phyloP scores from a whole-genome alignment of 2,329 filamentous ascomycete genomes.

The Aspergillus novoparasiticus region DNA sequence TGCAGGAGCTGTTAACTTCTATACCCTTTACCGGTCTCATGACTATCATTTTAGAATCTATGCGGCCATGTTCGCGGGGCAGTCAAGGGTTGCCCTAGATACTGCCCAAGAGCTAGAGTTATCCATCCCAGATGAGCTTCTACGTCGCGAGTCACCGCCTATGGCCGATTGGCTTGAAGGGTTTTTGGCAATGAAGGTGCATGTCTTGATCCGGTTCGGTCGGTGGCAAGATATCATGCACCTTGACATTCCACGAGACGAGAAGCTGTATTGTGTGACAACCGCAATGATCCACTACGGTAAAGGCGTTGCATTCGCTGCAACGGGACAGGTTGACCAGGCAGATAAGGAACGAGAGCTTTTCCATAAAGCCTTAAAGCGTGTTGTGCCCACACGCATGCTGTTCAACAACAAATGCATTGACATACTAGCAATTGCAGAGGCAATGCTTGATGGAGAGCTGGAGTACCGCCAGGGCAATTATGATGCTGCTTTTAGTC shows the following conservation, averaged over 20 bases:
- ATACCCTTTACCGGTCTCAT: slow-evolving; percentile 74
- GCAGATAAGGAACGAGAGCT: slow-evolving; percentile 55
- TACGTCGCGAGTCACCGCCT: slow-evolving; percentile 66
- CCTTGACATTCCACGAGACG: slow-evolving; percentile 60
- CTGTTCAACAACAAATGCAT: slow-evolving; percentile 69
- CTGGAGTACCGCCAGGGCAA: slow-evolving; percentile 68
- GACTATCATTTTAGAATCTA: slow-evolving; percentile 77
- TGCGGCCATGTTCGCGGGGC: slow-evolving; percentile 75
- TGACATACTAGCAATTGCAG: slow-evolving; percentile 65
- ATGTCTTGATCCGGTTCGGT: slow-evolving; percentile 74
- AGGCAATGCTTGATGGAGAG: slow-evolving; percentile 71
- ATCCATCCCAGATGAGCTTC: slow-evolving; percentile 63
- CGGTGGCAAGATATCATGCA: slow-evolving; percentile 67
- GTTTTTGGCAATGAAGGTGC: slow-evolving; percentile 67
- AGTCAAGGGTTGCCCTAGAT: slow-evolving; percentile 63
- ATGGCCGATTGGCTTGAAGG: slow-evolving; percentile 81
- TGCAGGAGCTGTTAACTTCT: slow-evolving; percentile 68
- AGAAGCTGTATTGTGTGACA: slow-evolving; percentile 67
- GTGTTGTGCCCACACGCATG: slow-evolving; percentile 62
- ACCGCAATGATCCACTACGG: slow-evolving; percentile 70
- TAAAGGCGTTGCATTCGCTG: slow-evolving; percentile 67
- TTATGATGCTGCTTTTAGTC: slow-evolving; percentile 60
- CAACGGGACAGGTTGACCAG: slow-evolving; percentile 56
- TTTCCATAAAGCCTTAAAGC: slow-evolving; percentile 55
- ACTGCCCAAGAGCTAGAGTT: slow-evolving; percentile 62